Percentiles rank a stretch among this genome's conserved stretches.
Conservation (phyloP, 257 asterid species). For the Datura wrightii region DNA sequence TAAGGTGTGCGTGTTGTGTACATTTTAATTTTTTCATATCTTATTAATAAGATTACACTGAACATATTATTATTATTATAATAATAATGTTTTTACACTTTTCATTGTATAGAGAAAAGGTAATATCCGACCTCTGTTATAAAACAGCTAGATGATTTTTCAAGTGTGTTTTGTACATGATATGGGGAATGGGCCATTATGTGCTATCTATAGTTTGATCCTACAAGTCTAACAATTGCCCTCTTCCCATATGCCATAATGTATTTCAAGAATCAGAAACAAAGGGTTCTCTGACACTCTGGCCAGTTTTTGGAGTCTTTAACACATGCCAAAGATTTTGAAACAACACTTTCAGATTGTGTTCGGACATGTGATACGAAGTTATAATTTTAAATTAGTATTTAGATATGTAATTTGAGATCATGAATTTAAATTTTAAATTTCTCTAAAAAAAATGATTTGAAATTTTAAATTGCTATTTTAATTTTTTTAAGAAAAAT, state of each 20-base stretch:
- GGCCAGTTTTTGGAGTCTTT: neutral
- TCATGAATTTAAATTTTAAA: too few species aligned
- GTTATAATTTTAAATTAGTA: too few species aligned
- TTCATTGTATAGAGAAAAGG: neutral
- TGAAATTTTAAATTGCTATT: too few species aligned
- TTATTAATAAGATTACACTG: too few species aligned
- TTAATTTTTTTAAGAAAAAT: too few species aligned
- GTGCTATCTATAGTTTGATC: slow-evolving; percentile 31
- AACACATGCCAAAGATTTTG: slow-evolving; percentile 5
- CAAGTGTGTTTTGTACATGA: neutral
- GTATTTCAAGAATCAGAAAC: slow-evolving; percentile 28
- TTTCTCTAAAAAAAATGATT: too few species aligned
- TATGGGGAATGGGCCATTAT: slow-evolving; percentile 23
- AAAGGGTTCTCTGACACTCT: slow-evolving; percentile 21
- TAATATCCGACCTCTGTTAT: neutral
- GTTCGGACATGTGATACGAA: too few species aligned
- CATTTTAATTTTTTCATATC: rapidly evolving
- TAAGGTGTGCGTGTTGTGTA: too few species aligned
- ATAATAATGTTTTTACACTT: neutral
- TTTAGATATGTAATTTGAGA: too few species aligned
- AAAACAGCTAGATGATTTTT: neutral
- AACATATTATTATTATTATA: neutral
- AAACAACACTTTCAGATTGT: neutral
- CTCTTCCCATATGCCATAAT: neutral
- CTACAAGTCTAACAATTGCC: slow-evolving; percentile 33